Base-by-base conservation (phyloP, 306 rosid species). In the Trichosanthes truncata region DNA sequence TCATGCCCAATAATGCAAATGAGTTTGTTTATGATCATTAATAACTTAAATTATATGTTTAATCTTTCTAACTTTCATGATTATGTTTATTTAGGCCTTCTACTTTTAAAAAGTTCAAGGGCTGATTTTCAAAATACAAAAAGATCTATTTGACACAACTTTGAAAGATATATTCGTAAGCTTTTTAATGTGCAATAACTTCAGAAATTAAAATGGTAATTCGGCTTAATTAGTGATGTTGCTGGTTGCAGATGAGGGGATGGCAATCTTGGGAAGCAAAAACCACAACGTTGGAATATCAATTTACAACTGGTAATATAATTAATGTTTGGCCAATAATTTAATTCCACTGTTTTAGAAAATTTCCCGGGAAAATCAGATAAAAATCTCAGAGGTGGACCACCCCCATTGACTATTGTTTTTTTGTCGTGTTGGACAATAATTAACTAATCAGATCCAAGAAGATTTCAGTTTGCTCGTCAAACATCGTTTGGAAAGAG, bases 231-330 rank as follows among this genome's bases (percentile, higher is more conserved):
- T 35, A 29, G 51, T n/a, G 10, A 20, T 0, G 56, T 75, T 55
- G 29, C 4, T 56, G 33, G 5, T 59, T 5, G 7, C 60, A 88
- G 93, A 90, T 88, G 90, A 88, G 82, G 35, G 75, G 80, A 7
- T 90, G 91, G 91, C 81, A 82, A 31, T 59, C 79, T 56, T 88
- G 93, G 93, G 93, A 90, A 59, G 89, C 89, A 82, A 86, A 90
- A 63, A 90, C 93, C 36, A 85, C 46, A 79, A 85, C 93, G 23
- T 60, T 82, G 74, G 89, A 90, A 20, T 86, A 88, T 66, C 81
- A 85, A 62, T 77, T 83, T 74, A 71, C 79, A 9, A 78, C 85
- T 14, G 93, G 93, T 90, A 82, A 63, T 10, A 56, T 21, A 56
- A 56, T 56, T 21, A 46, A 26, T 51, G 33, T 6, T 31, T 29